Evolutionary conservation across 1,139 yeast species (phyloP), one percentile per base, ranked within the genome.

Genomic region (Kodamaea arcana): DNA sequence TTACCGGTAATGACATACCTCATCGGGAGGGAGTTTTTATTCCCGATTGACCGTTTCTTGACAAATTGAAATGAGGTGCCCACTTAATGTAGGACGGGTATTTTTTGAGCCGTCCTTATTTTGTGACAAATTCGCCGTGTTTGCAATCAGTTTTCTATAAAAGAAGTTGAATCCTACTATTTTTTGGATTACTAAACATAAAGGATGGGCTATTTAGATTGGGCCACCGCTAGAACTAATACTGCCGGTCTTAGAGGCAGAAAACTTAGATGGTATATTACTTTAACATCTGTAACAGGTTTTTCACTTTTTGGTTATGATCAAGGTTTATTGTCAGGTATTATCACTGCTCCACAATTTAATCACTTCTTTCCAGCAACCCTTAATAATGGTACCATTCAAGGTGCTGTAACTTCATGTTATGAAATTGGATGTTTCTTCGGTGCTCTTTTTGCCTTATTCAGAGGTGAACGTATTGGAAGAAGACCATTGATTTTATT

Each of bases 241-340:
- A 72, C 75, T 15, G 58, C 54, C 30, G 83, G 83, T 10, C 58
- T 75, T 17, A 50, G 54, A 25, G 86, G 86, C 30, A 57, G 61
- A 41, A 45, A 56, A 27, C 60, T 68, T 37, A 52, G 72, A 46
- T 46, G 47, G 9, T 64, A 72, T 14, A 66, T 82, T 41, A 79
- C 88, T 0, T 41, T 68, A 16, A 62, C 75, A 27, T 79, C 88
- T 31, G 79, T 78, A 31, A 68, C 75, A 29, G 88, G 86, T 10
- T 83, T 83, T 55, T 72, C 83, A 17, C 57, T 66, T 34, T 83
- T 83, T 51, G 94, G 94, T 39, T 83, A 82, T 51, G 90, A 83
- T 55, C 92, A 83, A 58, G 94, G 94, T 51, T 71, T 83, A 37
- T 79, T 82, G 85, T 74, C 83, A 6, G 84, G 86, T 50, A 61